These are phyloP conservation scores for Iris macrosiphon DNA, from an alignment of 106 monocot genomes.

Conservation along the genomic window DNA sequence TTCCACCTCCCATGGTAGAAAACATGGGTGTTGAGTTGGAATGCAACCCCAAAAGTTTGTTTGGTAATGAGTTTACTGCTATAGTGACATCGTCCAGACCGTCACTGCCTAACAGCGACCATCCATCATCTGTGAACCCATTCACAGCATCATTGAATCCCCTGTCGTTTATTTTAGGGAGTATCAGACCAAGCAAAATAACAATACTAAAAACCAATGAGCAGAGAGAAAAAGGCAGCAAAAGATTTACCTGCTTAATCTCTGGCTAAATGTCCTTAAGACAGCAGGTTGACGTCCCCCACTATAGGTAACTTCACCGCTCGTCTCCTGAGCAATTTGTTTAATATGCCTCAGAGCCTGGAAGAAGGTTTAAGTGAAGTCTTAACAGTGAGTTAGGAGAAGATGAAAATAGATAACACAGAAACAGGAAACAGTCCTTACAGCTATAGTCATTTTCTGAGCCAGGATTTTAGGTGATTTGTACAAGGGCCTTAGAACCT, in stretches of 20 bases:
- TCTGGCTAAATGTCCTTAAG: slow-evolving; percentile 71
- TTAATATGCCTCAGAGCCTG: slow-evolving; percentile 82
- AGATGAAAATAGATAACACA: no score
- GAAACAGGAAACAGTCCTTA: slow-evolving; percentile 15
- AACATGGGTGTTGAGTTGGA: slow-evolving; percentile 20
- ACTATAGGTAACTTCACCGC: slow-evolving; percentile 62
- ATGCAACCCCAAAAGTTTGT: slow-evolving; percentile 39
- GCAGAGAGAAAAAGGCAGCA: neutral
- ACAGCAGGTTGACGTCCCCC: slow-evolving; percentile 77
- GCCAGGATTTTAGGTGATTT: slow-evolving; percentile 88
- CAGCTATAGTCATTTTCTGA: slow-evolving; percentile 90
- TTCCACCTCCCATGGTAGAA: slow-evolving; percentile 32
- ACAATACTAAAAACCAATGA: neutral
- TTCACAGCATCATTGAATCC: slow-evolving; percentile 86
- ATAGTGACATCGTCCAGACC: slow-evolving; percentile 63
- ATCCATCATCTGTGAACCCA: slow-evolving; percentile 58
- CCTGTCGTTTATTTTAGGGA: slow-evolving; percentile 17
- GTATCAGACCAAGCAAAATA: neutral
- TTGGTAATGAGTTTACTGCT: slow-evolving; percentile 47
- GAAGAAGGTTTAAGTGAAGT: neutral
- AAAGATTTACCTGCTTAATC: slow-evolving; percentile 60
- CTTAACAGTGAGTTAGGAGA: neutral
- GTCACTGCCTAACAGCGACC: slow-evolving; percentile 49
- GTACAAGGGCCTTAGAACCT: slow-evolving; percentile 84
- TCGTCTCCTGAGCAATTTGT: slow-evolving; percentile 79